These are phyloP conservation scores for Apophysomyces trapeziformis DNA, from an alignment of 371 early-diverging fungal genomes.

Conservation along the genomic window DNA sequence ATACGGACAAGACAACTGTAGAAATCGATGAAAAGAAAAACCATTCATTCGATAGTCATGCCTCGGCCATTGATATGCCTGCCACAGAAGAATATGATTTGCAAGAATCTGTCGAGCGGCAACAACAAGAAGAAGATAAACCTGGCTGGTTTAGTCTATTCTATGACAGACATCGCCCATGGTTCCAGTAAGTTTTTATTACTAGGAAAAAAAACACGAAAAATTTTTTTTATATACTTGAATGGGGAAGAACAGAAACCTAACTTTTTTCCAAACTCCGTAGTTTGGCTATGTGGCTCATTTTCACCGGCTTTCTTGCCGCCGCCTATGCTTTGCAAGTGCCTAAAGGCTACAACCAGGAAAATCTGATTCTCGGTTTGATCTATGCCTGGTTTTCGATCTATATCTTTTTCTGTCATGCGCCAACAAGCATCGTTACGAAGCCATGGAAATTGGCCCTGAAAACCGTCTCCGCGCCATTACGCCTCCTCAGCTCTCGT, in stretches of 20 bases:
- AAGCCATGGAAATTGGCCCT: constrained; percentile 13
- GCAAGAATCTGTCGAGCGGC: background rate
- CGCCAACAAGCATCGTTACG: constrained; percentile 18
- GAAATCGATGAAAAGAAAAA: constrained; percentile 1
- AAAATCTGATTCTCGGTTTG: constrained; percentile 40
- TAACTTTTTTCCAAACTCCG: constrained; percentile 34
- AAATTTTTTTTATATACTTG: background rate
- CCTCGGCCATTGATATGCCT: constrained; percentile 1
- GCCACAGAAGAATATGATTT: background rate
- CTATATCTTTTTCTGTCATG: constrained; percentile 17
- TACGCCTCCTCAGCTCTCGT: background rate
- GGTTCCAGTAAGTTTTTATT: constrained; percentile 27
- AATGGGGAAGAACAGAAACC: too few species aligned
- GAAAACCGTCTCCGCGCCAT: constrained; percentile 4
- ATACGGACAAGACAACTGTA: constrained; percentile 4
- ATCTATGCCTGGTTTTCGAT: constrained; percentile 36
- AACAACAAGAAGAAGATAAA: background rate
- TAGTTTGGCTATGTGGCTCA: constrained; percentile 41
- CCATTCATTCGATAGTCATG: background rate
- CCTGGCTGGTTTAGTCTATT: constrained; percentile 3
- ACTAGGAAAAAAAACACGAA: constrained; percentile 3
- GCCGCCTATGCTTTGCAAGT: constrained; percentile 49
- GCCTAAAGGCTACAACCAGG: constrained; percentile 44
- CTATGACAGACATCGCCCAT: constrained; percentile 21
- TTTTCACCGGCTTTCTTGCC: constrained; percentile 42